Evolutionary conservation across 176 grass and related monocot genomes (phyloP).

Genomic region (Musa schizocarpa): DNA sequence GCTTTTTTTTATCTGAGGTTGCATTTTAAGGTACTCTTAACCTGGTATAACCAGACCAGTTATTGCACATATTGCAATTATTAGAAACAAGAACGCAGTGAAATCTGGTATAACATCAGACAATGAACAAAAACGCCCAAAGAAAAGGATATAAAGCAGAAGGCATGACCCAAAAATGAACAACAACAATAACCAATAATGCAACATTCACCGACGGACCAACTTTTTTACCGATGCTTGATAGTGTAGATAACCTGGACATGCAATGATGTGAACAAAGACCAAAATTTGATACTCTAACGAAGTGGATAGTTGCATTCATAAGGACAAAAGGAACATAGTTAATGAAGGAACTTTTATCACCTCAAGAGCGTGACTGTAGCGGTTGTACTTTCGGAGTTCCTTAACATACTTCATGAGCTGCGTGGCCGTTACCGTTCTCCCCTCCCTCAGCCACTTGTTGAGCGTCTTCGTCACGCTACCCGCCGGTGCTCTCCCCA

Average conservation of each 20-base stretch:
- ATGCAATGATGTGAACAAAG: neutral
- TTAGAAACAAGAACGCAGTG: no score
- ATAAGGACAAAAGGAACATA: neutral
- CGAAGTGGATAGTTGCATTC: neutral
- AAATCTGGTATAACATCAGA: neutral
- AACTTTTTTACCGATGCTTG: neutral
- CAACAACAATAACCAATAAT: no score
- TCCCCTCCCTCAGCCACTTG: constrained; percentile 56
- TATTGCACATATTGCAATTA: no score
- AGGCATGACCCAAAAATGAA: neutral
- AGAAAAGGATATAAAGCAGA: neutral
- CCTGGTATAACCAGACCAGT: no score
- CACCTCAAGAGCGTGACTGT: constrained; percentile 64
- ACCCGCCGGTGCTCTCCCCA: constrained; percentile 37
- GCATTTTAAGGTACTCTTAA: no score
- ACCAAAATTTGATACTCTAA: neutral
- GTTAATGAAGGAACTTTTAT: neutral
- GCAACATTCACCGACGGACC: neutral
- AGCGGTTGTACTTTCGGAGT: constrained; percentile 57
- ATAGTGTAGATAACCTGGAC: neutral
- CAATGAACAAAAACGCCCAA: neutral
- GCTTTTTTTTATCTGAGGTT: no score
- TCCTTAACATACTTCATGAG: constrained; percentile 47
- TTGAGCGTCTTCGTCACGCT: constrained; percentile 39
- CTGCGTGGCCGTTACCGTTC: constrained; percentile 7